These are phyloP conservation scores for Cryptosporidium baileyi DNA, from an alignment of 169 alveolate genomes.

Conservation along the genomic window DNA sequence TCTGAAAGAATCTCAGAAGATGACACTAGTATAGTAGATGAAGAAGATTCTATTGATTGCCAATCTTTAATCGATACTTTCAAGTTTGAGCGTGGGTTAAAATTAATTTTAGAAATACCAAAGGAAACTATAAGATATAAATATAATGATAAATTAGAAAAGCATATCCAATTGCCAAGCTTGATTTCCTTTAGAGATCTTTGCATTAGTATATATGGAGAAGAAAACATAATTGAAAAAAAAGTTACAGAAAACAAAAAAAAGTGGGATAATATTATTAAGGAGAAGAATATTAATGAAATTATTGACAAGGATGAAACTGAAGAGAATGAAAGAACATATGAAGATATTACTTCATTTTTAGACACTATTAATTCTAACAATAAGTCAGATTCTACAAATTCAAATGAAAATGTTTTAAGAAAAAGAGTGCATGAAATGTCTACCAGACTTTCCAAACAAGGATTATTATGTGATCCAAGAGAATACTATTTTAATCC, in stretches of 20 bases:
- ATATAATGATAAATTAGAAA: constrained; percentile 19
- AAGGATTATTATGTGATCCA: constrained; percentile 59
- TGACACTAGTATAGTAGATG: constrained; percentile 51
- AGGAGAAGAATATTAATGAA: neutral
- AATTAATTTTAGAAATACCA: constrained; percentile 21
- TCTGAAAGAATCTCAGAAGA: neutral
- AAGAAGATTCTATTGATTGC: constrained; percentile 2
- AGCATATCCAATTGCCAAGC: constrained; percentile 47
- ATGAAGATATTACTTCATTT: constrained; percentile 54
- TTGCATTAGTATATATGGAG: constrained; percentile 44
- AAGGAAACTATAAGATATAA: constrained; percentile 50
- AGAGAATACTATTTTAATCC: constrained; percentile 65
- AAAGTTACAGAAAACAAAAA: neutral
- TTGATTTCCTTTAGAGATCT: constrained; percentile 47
- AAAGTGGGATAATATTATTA: constrained; percentile 41
- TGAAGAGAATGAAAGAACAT: constrained; percentile 57
- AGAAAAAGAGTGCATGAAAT: constrained; percentile 66
- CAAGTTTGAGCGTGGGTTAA: constrained; percentile 42
- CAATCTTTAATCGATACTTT: constrained; percentile 41
- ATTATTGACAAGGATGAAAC: neutral
- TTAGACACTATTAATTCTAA: constrained; percentile 51
- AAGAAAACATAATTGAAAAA: constrained; percentile 27
- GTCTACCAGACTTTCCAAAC: constrained; percentile 67
- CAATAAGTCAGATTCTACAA: neutral
- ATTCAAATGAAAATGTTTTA: constrained; percentile 29